phyloP scores from a whole-genome alignment of 1,284 basidiomycete species.

The Takashimella tepidaria region DNA sequence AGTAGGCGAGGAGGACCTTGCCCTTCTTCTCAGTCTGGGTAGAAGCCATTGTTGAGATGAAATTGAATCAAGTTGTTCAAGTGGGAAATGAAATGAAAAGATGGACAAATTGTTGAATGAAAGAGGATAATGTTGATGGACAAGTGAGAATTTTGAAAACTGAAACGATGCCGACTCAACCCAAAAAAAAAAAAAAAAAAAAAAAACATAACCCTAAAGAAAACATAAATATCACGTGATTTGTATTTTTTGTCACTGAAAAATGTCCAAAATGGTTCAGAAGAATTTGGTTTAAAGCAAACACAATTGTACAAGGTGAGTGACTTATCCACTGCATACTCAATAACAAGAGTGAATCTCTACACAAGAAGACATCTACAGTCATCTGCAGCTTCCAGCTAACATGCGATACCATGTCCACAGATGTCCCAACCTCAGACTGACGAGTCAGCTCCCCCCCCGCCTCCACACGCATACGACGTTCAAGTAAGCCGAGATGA shows the following conservation, averaged over 20 bases:
- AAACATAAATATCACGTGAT: no score
- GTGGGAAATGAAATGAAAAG: neutral
- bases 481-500: neutral
- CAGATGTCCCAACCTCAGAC: no score
- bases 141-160: neutral
- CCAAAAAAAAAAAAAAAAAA: neutral
- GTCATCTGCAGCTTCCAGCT: no score
- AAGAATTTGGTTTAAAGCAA: no score
- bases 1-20: constrained; percentile 67
- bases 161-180: neutral
- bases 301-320: no score
- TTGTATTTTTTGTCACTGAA: no score
- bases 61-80: neutral
- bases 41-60: constrained; percentile 15
- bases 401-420: no score
- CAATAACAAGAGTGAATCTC: no score
- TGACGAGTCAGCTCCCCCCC: neutral
- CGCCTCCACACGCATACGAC: neutral
- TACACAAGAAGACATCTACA: no score
- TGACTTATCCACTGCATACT: no score
- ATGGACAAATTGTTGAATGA: neutral
- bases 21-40: constrained; percentile 43
- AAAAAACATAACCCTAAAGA: no score
- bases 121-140: neutral
- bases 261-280: no score